Conservation (phyloP, 495 filamentous ascomycete species). For the Podospora tetraspora region DNA sequence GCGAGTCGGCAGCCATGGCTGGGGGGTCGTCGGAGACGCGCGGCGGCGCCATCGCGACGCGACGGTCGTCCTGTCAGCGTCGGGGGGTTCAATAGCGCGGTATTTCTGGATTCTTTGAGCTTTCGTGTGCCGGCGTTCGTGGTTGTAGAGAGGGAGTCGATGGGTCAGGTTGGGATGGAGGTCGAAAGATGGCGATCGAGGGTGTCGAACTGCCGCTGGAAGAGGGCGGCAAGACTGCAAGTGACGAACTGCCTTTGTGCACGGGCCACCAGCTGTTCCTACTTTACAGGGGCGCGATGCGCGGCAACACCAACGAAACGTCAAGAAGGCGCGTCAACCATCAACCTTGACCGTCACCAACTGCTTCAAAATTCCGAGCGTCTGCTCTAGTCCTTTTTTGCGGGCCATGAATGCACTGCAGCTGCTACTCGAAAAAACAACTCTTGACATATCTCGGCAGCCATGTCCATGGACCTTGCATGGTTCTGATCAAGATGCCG, state of each 20-base stretch:
- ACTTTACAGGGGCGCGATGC: neutral
- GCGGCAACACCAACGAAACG: neutral
- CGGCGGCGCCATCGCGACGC: conserved; percentile 10
- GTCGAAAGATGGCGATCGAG: neutral
- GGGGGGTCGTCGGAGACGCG: conserved; percentile 8
- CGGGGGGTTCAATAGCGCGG: neutral
- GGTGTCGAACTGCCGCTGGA: neutral
- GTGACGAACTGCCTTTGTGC: neutral
- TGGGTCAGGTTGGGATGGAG: neutral
- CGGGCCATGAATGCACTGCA: neutral
- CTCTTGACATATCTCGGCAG: neutral
- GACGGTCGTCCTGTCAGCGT: neutral
- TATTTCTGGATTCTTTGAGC: neutral
- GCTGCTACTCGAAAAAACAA: neutral
- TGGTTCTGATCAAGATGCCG: neutral
- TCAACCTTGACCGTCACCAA: neutral
- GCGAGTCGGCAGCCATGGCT: conserved; percentile 22
- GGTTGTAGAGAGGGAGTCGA: neutral
- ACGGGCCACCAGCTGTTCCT: neutral
- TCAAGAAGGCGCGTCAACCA: neutral
- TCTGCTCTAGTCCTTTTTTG: neutral
- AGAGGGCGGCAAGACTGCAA: neutral
- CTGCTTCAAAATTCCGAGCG: neutral
- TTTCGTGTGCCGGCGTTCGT: neutral
- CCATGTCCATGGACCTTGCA: neutral